Base-by-base conservation (phyloP, 2,329 filamentous ascomycete genomes). In the Neopestalotiopsis sp. region DNA sequence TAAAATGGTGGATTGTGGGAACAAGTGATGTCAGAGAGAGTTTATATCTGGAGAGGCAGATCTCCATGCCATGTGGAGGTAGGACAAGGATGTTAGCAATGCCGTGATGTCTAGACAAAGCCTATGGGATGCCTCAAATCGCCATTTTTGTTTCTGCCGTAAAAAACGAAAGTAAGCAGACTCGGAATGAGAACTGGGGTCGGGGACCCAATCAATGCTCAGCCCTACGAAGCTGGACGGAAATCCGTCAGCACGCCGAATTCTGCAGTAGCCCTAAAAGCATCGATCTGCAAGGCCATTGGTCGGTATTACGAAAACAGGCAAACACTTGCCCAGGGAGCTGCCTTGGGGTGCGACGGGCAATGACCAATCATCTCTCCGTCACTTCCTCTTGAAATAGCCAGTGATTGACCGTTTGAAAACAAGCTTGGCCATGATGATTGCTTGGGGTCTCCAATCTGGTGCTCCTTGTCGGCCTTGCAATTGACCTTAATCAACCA, bases 191-290 rank as follows among this genome's bases (percentile, higher is more conserved):
- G 20, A 53, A 5, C n/a, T 7, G 20, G 45, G 45, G 45, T 53
- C 17, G 17, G 4, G 17, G 4, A 17, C n/a, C 45, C 45, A 53
- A 53, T 53, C 45, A 53, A 53, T 24, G 45, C 45, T 20, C 45
- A 53, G 45, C 20, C 17, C n/a, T 10, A 10, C 17, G 45, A 14
- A 53, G 45, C 45, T 53, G 45, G n/a, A 53, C 7, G 9, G 17
- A 17, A 5, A 53, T 20, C 20, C 20, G 45, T 53, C 45, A 53
- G 45, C 45, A 53, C 45, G n/a, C 45, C 17, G 17, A 53, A n/a
- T n/a, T 10, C 17, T 71, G 70, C 45, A 14, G 20, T n/a, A 68
- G 32, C 32, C 17, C 65, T 49, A 2, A 4, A 38, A 38, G 34
- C 6, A 13, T 17, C n/a, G 9, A 20, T 53, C 17, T n/a, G 6